Base-by-base conservation (phyloP, 2,329 filamentous ascomycete species). In the Paecilomyces dactylethromorphus region DNA sequence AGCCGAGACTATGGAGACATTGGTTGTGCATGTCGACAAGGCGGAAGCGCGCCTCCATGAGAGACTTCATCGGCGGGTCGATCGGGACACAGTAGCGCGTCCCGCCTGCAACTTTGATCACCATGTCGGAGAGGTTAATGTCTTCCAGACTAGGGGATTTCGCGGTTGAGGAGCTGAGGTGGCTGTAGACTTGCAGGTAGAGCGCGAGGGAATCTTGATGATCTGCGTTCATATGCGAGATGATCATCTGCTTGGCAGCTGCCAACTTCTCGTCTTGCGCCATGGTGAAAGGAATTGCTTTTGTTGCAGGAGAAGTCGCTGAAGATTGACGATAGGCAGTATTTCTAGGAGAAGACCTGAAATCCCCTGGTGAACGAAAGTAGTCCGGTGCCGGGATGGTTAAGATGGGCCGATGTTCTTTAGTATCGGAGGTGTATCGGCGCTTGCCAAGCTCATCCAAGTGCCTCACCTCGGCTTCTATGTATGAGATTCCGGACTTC, bases 141-240 rank as follows among this genome's bases (percentile, higher is more conserved):
- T 92, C 87, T 57, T 81, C 78, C 63, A 96, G 79, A 45, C 78
- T 74, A 21, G 89, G 85, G 21, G 79, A 76, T 59, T 83, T 76
- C 55, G 87, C 82, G 55, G 81, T 76, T 60, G 76, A 73, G 7
- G 81, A 68, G 15, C 86, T 82, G 52, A 90, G 78, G 15, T 79
- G 73, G 70, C 78, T 80, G 78, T 86, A 91, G 73, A 91, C 84
- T 63, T 86, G 86, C n/a, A 95, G 84, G 75, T 92, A 96, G 69
- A 88, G 82, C 59, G 83, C 78, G 55, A 96, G 85, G 59, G 91
- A 90, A 65, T 85, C 82, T 56, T 82, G 78, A 76, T 96, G 93
- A 74, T 93, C 89, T 51, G 79, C 79, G 77, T 97, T 96, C 90
- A 97, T 94, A 79, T 97, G 92, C 33, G 80, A 80, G 69, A 93